phyloP scores from a whole-genome alignment of 176 grass and related monocot genomes.

The Oryza australiensis region DNA sequence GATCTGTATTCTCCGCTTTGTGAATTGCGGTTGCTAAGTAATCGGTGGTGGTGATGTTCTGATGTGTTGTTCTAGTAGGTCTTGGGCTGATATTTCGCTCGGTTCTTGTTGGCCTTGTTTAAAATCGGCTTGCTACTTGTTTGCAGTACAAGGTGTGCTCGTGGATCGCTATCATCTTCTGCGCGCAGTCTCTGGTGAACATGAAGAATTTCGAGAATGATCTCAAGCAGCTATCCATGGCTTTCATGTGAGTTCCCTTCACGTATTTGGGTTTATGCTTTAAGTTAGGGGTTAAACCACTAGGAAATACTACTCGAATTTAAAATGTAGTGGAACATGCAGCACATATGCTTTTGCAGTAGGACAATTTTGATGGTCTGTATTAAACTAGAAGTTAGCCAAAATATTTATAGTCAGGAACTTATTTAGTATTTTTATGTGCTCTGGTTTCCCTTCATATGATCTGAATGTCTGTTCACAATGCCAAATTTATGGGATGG shows the following conservation, averaged over 20 bases:
- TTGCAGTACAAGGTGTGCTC: conserved; percentile 96
- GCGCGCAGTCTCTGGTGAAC: conserved; percentile 85
- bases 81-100: neutral
- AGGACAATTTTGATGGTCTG: neutral
- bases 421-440: neutral
- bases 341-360: neutral
- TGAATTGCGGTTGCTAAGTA: neutral
- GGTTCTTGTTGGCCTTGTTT: neutral
- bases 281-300: neutral
- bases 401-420: neutral
- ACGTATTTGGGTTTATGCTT: neutral
- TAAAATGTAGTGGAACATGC: neutral
- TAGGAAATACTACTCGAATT: neutral
- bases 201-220: conserved; percentile 99
- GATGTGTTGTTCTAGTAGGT: neutral
- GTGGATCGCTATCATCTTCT: conserved; percentile 97
- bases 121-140: neutral
- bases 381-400: conserved; percentile 2
- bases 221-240: conserved; percentile 96
- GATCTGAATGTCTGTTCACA: neutral
- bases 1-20: conserved; percentile 23
- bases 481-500: neutral
- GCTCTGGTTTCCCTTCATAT: neutral
- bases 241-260: conserved; percentile 84
- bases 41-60: neutral